Conservation (phyloP, 768 basidiomycete genomes). For the Lentinula raphanica region DNA sequence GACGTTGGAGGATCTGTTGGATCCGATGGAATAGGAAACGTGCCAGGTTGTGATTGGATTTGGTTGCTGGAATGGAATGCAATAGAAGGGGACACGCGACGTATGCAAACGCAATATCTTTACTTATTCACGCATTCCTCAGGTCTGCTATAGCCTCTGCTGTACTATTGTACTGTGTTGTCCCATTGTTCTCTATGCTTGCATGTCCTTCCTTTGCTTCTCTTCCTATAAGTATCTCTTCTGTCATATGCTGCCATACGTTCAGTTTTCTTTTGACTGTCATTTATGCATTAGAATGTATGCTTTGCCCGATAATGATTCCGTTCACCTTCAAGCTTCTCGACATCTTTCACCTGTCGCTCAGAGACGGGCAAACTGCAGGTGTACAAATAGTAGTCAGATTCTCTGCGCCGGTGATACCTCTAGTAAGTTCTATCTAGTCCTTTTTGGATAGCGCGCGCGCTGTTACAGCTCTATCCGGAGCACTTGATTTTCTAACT, state of each 20-base stretch:
- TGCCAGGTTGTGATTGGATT: too few relatives aligned
- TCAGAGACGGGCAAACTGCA: not conserved
- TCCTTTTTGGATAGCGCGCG: too few relatives aligned
- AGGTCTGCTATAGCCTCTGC: not conserved
- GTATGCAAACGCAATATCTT: too few relatives aligned
- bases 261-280: not conserved
- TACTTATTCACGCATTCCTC: too few relatives aligned
- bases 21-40: slow-evolving; percentile 1
- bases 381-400: not conserved
- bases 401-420: too few relatives aligned
- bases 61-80: not conserved
- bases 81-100: not conserved
- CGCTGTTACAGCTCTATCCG: too few relatives aligned
- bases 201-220: not conserved
- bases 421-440: too few relatives aligned
- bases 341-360: too few relatives aligned
- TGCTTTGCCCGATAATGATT: not conserved
- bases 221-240: not conserved
- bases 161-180: not conserved
- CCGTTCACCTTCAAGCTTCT: not conserved
- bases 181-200: too few relatives aligned
- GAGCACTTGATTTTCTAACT: too few relatives aligned
- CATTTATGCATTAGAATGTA: not conserved
- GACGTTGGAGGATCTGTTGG: not conserved
- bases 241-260: not conserved